Conservation (phyloP, 2,329 filamentous ascomycete genomes). For the Aspergillus novofumigatus region DNA sequence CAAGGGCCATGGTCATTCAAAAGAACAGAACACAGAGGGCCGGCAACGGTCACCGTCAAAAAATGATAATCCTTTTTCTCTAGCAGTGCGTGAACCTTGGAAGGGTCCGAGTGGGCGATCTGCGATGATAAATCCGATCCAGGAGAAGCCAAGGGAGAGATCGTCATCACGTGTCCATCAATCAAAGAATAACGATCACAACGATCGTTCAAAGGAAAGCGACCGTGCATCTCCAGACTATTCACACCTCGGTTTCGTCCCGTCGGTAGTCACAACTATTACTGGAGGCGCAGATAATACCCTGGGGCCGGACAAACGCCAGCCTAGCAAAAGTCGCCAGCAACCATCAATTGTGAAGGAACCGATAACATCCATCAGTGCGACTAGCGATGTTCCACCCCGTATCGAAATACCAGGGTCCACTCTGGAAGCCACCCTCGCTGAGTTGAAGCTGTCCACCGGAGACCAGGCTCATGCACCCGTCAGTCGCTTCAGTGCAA, state of each 20-base stretch:
- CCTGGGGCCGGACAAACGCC: conserved; percentile 5
- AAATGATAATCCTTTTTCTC: conserved; percentile 35
- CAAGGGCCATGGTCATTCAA: conserved; percentile 37
- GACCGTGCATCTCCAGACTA: conserved; percentile 26
- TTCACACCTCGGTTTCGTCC: conserved; percentile 21
- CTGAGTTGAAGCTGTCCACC: conserved; percentile 35
- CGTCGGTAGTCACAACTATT: conserved; percentile 32
- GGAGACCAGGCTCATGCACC: conserved; percentile 44
- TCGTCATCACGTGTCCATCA: conserved; percentile 50
- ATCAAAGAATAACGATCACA: conserved; percentile 18
- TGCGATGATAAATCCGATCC: conserved; percentile 60
- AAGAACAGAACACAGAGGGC: conserved; percentile 30
- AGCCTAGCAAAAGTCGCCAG: conserved; percentile 30
- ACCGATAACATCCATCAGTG: conserved; percentile 6
- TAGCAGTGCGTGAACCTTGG: conserved; percentile 55
- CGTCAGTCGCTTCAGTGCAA: conserved; percentile 60
- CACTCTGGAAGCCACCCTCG: conserved; percentile 29
- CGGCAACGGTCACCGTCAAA: conserved; percentile 36
- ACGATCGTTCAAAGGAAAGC: conserved; percentile 25
- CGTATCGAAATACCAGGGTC: conserved; percentile 21
- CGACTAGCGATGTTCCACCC: conserved; percentile 15
- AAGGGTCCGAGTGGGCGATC: conserved; percentile 68
- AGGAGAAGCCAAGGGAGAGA: conserved; percentile 54
- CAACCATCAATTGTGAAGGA: conserved; percentile 18
- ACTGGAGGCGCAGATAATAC: conserved; percentile 22